Evolutionary conservation across 208 protist species (phyloP).

Genomic region (Crithidia mellificae): DNA sequence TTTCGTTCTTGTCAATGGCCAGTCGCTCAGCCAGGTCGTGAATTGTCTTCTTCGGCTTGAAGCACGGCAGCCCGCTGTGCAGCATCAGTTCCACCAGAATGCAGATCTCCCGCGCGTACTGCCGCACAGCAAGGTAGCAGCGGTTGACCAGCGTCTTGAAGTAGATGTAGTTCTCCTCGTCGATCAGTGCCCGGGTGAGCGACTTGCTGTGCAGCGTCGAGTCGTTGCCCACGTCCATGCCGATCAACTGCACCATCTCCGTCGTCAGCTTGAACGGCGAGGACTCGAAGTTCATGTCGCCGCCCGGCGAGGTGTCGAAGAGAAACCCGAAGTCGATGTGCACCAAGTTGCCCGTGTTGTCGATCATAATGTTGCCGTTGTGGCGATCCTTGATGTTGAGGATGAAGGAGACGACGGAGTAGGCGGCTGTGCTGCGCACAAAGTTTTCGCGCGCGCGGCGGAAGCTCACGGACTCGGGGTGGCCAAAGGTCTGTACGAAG

Average conservation of each 20-base stretch:
- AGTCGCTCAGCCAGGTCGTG: conserved; percentile 72
- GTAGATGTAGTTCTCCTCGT: conserved; percentile 82
- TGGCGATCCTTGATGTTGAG: conserved; percentile 96
- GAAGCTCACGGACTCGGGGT: conserved; percentile 79
- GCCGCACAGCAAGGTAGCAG: conserved; percentile 84
- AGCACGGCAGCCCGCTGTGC: conserved; percentile 82
- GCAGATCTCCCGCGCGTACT: conserved; percentile 81
- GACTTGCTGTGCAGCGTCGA: conserved; percentile 58
- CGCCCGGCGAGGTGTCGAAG: conserved; percentile 94
- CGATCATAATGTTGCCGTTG: conserved; percentile 96
- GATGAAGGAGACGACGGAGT: conserved; percentile 94
- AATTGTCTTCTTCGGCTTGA: conserved; percentile 85
- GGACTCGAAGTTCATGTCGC: conserved; percentile 94
- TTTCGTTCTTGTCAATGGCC: conserved; percentile 71
- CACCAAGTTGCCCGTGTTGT: conserved; percentile 90
- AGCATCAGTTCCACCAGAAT: conserved; percentile 89
- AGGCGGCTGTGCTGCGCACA: conserved; percentile 90
- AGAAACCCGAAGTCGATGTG: conserved; percentile 99
- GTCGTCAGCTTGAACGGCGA: conserved; percentile 93
- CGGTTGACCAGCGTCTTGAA: conserved; percentile 81
- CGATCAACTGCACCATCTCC: conserved; percentile 94
- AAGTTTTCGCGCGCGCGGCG: conserved; percentile 90
- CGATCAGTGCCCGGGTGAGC: conserved; percentile 69
- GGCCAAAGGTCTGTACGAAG: conserved; percentile 92
- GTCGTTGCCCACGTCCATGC: conserved; percentile 61